These are phyloP conservation scores for Fusarium sterilihyphosum DNA, from an alignment of 2,329 filamentous ascomycete species.

Conservation along the genomic window DNA sequence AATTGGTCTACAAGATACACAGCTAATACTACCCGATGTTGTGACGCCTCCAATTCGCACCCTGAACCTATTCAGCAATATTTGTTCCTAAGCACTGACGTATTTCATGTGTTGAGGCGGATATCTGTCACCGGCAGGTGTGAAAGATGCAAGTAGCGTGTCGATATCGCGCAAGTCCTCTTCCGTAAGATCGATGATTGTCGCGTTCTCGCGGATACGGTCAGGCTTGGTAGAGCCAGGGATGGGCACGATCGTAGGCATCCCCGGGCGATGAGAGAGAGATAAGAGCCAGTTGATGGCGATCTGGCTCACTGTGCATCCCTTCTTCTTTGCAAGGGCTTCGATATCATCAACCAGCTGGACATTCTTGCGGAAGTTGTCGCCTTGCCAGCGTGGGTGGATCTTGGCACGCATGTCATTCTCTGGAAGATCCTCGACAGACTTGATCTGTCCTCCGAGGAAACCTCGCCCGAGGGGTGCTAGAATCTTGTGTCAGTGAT, in stretches of 20 bases:
- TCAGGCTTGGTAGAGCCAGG: slow-evolving; percentile 68
- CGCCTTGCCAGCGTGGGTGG: slow-evolving; percentile 68
- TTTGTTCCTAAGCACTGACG: slow-evolving; percentile 19
- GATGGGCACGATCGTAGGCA: slow-evolving; percentile 71
- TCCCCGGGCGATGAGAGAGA: slow-evolving; percentile 60
- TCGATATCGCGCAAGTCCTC: slow-evolving; percentile 64
- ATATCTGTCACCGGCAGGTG: slow-evolving; percentile 61
- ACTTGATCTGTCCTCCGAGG: slow-evolving; percentile 65
- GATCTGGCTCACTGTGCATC: slow-evolving; percentile 69
- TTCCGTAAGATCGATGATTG: slow-evolving; percentile 58
- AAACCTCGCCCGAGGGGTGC: slow-evolving; percentile 59
- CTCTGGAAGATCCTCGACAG: slow-evolving; percentile 63
- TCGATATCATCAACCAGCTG: slow-evolving; percentile 67
- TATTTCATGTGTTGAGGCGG: slow-evolving; percentile 42
- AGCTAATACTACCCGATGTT: not conserved
- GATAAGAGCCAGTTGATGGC: slow-evolving; percentile 71
- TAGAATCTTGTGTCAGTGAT: slow-evolving; percentile 21
- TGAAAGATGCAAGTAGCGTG: slow-evolving; percentile 58
- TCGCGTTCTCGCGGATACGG: slow-evolving; percentile 70
- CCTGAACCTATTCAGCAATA: not conserved
- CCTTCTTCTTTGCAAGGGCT: slow-evolving; percentile 67
- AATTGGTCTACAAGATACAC: not conserved
- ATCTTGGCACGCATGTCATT: slow-evolving; percentile 55
- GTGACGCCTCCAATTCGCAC: not conserved
- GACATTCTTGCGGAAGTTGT: slow-evolving; percentile 71